These are phyloP conservation scores for Fusarium nisikadoi DNA, from an alignment of 2,329 filamentous ascomycete species.

Conservation along the genomic window DNA sequence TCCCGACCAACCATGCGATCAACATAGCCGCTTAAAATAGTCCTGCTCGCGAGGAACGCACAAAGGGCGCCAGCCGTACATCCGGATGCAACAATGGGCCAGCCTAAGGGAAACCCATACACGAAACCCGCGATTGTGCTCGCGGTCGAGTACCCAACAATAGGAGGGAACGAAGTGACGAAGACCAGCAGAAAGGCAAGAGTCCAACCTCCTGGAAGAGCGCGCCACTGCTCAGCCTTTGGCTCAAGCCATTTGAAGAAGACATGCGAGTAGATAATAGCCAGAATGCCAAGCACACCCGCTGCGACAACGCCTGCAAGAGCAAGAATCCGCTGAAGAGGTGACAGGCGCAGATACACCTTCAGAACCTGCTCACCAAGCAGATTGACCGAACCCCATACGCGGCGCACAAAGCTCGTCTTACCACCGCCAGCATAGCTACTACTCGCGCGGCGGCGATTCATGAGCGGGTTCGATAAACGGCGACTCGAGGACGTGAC, in stretches of 20 bases:
- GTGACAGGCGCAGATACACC: constrained; percentile 66
- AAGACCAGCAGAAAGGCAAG: constrained; percentile 82
- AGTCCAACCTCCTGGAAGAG: constrained; percentile 75
- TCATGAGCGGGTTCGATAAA: constrained; percentile 55
- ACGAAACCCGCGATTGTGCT: constrained; percentile 65
- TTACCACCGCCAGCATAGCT: constrained; percentile 4
- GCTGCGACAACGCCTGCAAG: constrained; percentile 60
- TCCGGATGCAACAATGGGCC: constrained; percentile 83
- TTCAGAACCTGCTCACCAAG: constrained; percentile 57
- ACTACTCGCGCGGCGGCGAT: constrained; percentile 39
- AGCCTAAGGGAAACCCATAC: constrained; percentile 71
- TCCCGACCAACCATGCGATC: constrained; percentile 83
- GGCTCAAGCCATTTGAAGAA: constrained; percentile 83
- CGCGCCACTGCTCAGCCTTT: constrained; percentile 79
- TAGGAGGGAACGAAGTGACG: constrained; percentile 82
- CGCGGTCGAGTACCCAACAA: constrained; percentile 87
- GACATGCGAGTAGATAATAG: constrained; percentile 80
- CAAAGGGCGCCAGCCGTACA: constrained; percentile 81
- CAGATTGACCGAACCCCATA: constrained; percentile 52
- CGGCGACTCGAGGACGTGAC: constrained; percentile 46
- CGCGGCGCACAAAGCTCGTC: constrained; percentile 49
- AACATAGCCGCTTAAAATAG: constrained; percentile 81
- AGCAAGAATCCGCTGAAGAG: constrained; percentile 70
- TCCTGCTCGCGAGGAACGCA: constrained; percentile 84
- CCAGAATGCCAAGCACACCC: constrained; percentile 70